Conservation (phyloP, 2,329 filamentous ascomycete genomes). For the Colletotrichum graminicola region DNA sequence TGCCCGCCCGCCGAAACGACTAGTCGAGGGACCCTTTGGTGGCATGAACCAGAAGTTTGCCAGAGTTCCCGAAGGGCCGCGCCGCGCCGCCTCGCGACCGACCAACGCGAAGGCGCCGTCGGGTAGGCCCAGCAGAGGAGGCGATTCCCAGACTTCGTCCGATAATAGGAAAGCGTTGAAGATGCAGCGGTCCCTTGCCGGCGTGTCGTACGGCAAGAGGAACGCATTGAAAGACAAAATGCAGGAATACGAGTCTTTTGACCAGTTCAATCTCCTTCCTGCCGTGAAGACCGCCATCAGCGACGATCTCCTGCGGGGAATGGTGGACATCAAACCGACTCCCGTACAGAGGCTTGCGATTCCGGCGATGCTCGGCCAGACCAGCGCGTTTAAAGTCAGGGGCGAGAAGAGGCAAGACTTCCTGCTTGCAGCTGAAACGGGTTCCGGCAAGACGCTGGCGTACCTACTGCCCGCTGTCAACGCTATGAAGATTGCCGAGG, state of each 20-base stretch:
- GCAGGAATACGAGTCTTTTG: constrained; percentile 80
- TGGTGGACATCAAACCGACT: constrained; percentile 84
- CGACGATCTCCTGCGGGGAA: constrained; percentile 78
- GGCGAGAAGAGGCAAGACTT: constrained; percentile 65
- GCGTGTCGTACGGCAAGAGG: constrained; percentile 80
- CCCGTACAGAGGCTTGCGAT: constrained; percentile 92
- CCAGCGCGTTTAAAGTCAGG: constrained; percentile 53
- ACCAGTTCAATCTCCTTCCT: constrained; percentile 82
- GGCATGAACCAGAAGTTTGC: constrained; percentile 69
- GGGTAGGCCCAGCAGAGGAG: constrained; percentile 39
- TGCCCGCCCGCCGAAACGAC: constrained; percentile 53
- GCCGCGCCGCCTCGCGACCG: constrained; percentile 11
- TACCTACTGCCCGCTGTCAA: constrained; percentile 90
- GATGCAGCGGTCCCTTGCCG: constrained; percentile 87
- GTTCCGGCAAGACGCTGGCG: constrained; percentile 95
- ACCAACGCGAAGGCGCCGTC: constrained; percentile 49
- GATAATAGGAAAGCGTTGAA: constrained; percentile 79
- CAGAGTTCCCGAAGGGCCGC: constrained; percentile 47
- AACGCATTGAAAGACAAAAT: constrained; percentile 66
- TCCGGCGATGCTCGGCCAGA: constrained; percentile 78
- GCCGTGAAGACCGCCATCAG: constrained; percentile 77
- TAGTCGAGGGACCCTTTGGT: constrained; percentile 63
- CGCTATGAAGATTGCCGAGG: constrained; percentile 83
- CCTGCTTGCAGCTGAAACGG: constrained; percentile 93
- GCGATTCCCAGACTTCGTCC: constrained; percentile 46